Evolutionary conservation across 78 protist species (phyloP), one percentile per base, ranked within the genome.

Genomic region (Isochrysis galbana): DNA sequence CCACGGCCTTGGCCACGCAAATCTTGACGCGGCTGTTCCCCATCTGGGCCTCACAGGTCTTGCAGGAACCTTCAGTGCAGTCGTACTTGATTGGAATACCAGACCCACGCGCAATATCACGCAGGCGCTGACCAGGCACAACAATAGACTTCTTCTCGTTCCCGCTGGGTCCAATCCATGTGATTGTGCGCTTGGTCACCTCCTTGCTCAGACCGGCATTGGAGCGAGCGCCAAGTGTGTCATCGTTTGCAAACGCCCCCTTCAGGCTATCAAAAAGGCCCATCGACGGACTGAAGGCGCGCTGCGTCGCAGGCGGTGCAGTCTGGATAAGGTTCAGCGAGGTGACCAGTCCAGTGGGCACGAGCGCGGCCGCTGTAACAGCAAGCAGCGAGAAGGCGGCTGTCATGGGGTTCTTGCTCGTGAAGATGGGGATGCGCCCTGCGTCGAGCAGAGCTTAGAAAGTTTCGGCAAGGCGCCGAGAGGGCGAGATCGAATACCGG

Each of bases 161-260:
- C 14, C 84, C 84, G 3, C 23, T 39, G 46, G 84, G 47, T 4
- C n/a, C 5, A 17, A 14, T 26, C 84, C 84, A 77, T 29, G 84
- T 77, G 17, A 77, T 32, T 26, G 44, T 39, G 19, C 84, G 84
- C 84, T 77, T 77, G 19, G 84, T 39, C 84, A 22, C 22, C n/a
- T 77, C 84, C 46, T 77, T 77, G 44, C 34, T 23, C 88, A 82
- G 88, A 0, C 88, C 88, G 32, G 88, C 88, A 19, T 82, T 41
- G 26, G 19, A 34, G 1, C 47, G 47, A 1, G 1, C 19, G 29
- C 48, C 88, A 39, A 82, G 61, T 5, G 88, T 82, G 3, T 82
- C 88, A 21, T 45, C 88, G 21, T 41, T 82, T 11, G 88, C 88
- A 26, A 82, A 45, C 41, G 88, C 88, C 39, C 36, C 26, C 21